These are phyloP conservation scores for Komagataella ulmi DNA, from an alignment of 805 yeast species.

Conservation along the genomic window DNA sequence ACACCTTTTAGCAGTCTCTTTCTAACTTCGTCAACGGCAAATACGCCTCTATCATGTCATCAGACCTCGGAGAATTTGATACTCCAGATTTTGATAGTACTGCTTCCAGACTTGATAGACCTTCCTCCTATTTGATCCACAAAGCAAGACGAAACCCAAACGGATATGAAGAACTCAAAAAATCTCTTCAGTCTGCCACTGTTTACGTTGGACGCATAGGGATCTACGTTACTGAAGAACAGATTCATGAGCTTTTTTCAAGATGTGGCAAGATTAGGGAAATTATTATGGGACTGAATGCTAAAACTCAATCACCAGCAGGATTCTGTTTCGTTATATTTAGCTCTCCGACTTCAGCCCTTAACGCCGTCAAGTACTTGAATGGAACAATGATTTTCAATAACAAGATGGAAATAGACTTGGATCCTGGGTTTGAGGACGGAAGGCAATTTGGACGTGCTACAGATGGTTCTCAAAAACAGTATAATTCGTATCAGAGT, in stretches of 20 bases:
- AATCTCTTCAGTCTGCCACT: conserved; percentile 56
- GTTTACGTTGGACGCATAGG: conserved; percentile 87
- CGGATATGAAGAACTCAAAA: conserved; percentile 51
- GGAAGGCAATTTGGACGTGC: conserved; percentile 97
- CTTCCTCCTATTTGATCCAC: conserved; percentile 53
- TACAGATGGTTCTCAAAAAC: conserved; percentile 73
- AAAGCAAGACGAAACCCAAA: conserved; percentile 43
- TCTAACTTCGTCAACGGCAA: not conserved
- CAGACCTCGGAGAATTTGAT: conserved; percentile 29
- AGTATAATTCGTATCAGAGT: conserved; percentile 10
- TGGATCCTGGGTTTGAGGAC: conserved; percentile 92
- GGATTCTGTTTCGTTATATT: conserved; percentile 93
- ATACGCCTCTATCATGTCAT: conserved; percentile 2
- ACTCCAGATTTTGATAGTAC: conserved; percentile 46
- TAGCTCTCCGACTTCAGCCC: conserved; percentile 51
- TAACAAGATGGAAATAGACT: conserved; percentile 67
- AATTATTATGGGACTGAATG: conserved; percentile 90
- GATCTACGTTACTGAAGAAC: conserved; percentile 90
- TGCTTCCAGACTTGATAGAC: conserved; percentile 55
- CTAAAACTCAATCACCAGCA: conserved; percentile 85
- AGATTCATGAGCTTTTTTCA: conserved; percentile 74
- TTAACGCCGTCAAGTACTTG: conserved; percentile 72
- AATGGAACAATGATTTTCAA: conserved; percentile 80
- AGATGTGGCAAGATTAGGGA: conserved; percentile 69
- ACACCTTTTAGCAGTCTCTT: no score